Conservation (phyloP, 2,329 filamentous ascomycete species). For the Furcasterigmium furcatum region DNA sequence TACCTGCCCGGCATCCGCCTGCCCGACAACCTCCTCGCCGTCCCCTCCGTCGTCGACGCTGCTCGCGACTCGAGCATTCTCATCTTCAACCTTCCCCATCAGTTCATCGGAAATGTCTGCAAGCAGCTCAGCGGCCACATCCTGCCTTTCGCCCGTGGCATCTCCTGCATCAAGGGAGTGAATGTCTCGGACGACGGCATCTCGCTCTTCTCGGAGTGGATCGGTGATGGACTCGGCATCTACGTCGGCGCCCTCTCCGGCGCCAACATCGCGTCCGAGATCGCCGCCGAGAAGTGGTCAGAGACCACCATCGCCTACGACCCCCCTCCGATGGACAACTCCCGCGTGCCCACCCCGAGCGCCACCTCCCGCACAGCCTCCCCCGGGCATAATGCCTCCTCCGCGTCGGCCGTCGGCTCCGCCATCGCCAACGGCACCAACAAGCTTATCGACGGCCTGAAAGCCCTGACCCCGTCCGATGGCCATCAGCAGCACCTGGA, state of each 20-base stretch:
- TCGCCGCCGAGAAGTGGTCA: constrained; percentile 92
- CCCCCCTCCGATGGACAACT: constrained; percentile 79
- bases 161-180: constrained; percentile 98
- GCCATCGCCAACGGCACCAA: constrained; percentile 48
- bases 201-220: constrained; percentile 90
- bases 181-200: constrained; percentile 85
- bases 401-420: constrained; percentile 42
- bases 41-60: constrained; percentile 75
- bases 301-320: constrained; percentile 98
- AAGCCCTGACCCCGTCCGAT: constrained; percentile 38
- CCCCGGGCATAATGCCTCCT: constrained; percentile 48
- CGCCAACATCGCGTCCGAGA: constrained; percentile 94
- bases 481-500: constrained; percentile 59
- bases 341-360: constrained; percentile 64
- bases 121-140: constrained; percentile 83
- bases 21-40: constrained; percentile 79
- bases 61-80: constrained; percentile 84
- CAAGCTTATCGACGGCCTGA: constrained; percentile 26
- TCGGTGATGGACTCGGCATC: constrained; percentile 85
- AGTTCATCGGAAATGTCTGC: constrained; percentile 89
- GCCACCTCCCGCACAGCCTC: constrained; percentile 42
- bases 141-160: constrained; percentile 84
- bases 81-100: constrained; percentile 94
- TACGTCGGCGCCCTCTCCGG: constrained; percentile 96
- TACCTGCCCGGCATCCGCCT: constrained; percentile 89